phyloP scores from a whole-genome alignment of 2,329 filamentous ascomycete species.

The Setomelanomma holmii region DNA sequence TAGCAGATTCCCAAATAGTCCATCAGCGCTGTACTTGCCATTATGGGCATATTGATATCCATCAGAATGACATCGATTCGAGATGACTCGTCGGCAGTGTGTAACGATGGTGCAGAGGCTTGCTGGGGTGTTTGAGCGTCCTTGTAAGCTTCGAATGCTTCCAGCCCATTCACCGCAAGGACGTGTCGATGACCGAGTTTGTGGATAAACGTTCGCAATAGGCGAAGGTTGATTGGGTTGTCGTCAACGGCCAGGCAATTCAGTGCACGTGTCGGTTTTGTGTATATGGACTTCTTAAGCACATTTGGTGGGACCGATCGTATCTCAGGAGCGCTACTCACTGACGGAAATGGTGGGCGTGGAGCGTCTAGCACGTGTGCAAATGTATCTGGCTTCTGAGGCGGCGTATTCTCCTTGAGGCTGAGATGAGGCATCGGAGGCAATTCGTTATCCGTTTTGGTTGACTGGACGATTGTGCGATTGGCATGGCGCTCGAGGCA shows the following conservation, averaged over 20 bases:
- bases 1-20: neutral
- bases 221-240: constrained; percentile 49
- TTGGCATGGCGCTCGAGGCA: constrained; percentile 43
- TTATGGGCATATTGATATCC: constrained; percentile 49
- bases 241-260: constrained; percentile 50
- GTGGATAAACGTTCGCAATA: constrained; percentile 45
- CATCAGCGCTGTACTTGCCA: constrained; percentile 12
- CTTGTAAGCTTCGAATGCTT: constrained; percentile 44
- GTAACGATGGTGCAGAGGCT: constrained; percentile 2
- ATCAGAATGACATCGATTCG: constrained; percentile 43
- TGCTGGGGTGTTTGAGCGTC: constrained; percentile 13
- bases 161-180: constrained; percentile 46
- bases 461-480: constrained; percentile 17
- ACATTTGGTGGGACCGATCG: constrained; percentile 24
- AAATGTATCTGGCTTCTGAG: constrained; percentile 13
- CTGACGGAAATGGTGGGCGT: constrained; percentile 36
- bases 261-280: constrained; percentile 25
- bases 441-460: constrained; percentile 17
- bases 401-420: constrained; percentile 36
- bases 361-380: constrained; percentile 12
- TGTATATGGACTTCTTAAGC: constrained; percentile 24
- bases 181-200: constrained; percentile 43
- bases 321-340: constrained; percentile 42
- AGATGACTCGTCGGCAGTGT: constrained; percentile 9
- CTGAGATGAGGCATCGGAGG: constrained; percentile 30